Conservation (phyloP, 208 protist genomes). For the Acanthamoeba royreba region DNA sequence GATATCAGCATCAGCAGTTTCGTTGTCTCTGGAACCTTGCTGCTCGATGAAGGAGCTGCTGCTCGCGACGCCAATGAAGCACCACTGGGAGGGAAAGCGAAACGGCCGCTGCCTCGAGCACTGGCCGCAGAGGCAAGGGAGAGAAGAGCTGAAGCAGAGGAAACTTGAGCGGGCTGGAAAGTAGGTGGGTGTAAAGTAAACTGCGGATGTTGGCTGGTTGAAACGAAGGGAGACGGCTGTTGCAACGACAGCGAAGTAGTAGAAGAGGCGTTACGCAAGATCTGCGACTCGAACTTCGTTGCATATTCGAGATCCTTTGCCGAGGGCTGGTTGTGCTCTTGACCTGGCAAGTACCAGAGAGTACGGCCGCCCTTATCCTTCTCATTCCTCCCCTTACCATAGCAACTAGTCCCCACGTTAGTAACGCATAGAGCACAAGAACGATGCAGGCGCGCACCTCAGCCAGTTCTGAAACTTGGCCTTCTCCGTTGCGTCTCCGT, state of each 20-base stretch:
- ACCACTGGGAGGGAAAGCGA: no score
- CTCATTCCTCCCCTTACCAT: neutral
- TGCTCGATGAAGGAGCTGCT: no score
- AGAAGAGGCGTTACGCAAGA: neutral
- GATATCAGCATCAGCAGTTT: neutral
- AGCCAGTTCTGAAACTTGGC: conserved; percentile 17
- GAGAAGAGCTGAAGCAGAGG: no score
- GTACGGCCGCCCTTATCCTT: conserved; percentile 6
- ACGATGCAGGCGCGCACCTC: neutral
- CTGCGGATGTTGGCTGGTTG: no score
- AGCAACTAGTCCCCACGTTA: no score
- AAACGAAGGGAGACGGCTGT: no score
- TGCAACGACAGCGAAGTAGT: no score
- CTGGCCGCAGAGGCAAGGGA: no score
- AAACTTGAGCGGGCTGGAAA: no score
- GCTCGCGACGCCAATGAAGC: neutral
- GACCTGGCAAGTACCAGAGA: neutral
- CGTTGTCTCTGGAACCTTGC: neutral
- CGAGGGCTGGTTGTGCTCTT: neutral
- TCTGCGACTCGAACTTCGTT: neutral
- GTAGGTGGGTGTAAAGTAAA: no score
- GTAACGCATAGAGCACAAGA: no score
- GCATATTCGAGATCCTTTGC: neutral
- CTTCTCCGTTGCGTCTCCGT: neutral
- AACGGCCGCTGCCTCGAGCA: no score